Base-by-base conservation (phyloP, 225 moss, liverwort and hornwort species). In the Ulota crispa region DNA sequence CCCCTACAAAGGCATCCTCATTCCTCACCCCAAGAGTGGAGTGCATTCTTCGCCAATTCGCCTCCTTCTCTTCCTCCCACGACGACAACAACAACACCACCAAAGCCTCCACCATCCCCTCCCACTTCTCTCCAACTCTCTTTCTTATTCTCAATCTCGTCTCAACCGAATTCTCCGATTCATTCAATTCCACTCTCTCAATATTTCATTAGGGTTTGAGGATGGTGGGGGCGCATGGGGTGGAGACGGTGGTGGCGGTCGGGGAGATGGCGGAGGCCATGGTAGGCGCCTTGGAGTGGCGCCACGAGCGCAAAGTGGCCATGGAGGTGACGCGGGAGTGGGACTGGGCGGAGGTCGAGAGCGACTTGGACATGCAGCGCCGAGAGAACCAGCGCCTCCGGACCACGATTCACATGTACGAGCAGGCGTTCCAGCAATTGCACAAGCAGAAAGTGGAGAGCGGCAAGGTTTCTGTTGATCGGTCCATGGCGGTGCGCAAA, bases 231-330 rank as follows among this genome's bases (percentile, higher is more conserved):
- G 81, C 83, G 12, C 86, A 90, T 77, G 93, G 91, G 60, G 87
- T 95, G 67, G 91, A 93, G 75, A 88, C 93, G 74, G 97, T 92
- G 70, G 93, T 92, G 79, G 92, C 92, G 21, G 97, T 97, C 36
- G 97, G 89, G 54, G 95, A 97, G 91, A 94, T 97, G 75, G 97
- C 95, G 63, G 97, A 97, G 81, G 92, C 87, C 57, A 77, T 93
- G 52, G 91, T 81, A 55, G 97, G 89, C 24, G 92, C 95, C 11
- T 39, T 95, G 73, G 95, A 97, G 85, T 92, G 91, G 92, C 93
- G 92, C 66, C 92, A 92, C 79, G 93, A 95, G 75, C 90, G 87
- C 31, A 81, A 86, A 28, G 81, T 68, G 18, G 89, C 85, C 5
- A 84, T 82, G 75, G 83, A 77, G 28, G 64, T 93, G 77, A 92